Evolutionary conservation across 495 filamentous ascomycete genomes (phyloP).

Genomic region (Evansstolkia leycettana): DNA sequence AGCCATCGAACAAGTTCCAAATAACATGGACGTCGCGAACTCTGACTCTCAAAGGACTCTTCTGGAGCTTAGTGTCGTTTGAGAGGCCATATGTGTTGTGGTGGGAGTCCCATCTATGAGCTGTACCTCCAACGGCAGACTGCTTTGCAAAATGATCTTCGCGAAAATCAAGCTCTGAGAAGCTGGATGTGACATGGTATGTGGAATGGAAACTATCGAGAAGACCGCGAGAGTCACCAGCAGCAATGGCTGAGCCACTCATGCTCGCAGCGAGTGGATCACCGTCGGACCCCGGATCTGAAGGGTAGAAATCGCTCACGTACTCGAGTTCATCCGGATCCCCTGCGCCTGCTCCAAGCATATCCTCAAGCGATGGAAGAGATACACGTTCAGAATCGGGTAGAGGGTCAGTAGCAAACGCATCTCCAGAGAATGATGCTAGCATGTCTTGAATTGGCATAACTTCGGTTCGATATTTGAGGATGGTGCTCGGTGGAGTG

Average conservation of each 20-base stretch:
- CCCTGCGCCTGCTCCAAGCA: conserved; percentile 3
- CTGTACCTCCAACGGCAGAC: conserved; percentile 49
- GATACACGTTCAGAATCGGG: conserved; percentile 7
- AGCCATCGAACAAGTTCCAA: conserved; percentile 97
- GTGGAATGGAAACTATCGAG: conserved; percentile 52
- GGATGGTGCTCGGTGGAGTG: conserved; percentile 60
- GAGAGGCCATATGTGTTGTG: conserved; percentile 58
- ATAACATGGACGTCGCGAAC: conserved; percentile 84
- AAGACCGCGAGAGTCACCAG: conserved; percentile 37
- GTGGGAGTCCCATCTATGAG: conserved; percentile 66
- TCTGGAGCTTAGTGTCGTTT: conserved; percentile 47
- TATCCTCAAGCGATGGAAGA: conserved; percentile 5
- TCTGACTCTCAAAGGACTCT: conserved; percentile 63
- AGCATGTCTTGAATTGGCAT: conserved; percentile 80
- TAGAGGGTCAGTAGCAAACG: conserved; percentile 40
- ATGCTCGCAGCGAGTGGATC: conserved; percentile 35
- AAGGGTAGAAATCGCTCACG: conserved; percentile 50
- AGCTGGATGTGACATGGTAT: conserved; percentile 36
- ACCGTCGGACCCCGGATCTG: conserved; percentile 19
- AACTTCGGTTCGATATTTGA: conserved; percentile 79
- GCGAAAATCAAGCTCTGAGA: conserved; percentile 50
- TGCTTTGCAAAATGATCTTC: conserved; percentile 68
- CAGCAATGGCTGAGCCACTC: conserved; percentile 15
- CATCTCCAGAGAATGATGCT: conserved; percentile 77
- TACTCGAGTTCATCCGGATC: conserved; percentile 43